Conservation (phyloP, 2,329 filamentous ascomycete species). For the Fusarium albosuccineum region DNA sequence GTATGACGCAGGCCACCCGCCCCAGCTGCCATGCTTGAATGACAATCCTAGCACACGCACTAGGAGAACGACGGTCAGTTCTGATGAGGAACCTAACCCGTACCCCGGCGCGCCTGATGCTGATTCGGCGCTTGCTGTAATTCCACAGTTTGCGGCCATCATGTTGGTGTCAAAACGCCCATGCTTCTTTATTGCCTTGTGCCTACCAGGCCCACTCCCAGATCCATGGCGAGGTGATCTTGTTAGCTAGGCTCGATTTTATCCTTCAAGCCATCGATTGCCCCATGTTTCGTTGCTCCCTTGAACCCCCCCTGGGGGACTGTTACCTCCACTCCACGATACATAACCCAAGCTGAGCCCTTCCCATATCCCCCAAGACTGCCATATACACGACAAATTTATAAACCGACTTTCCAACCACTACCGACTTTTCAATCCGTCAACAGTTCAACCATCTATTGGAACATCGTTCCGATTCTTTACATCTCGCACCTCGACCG, state of each 20-base stretch:
- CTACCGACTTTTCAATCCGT: not conserved
- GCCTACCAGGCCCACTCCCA: conserved; percentile 52
- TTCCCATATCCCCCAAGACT: conserved; percentile 22
- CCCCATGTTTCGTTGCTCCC: conserved; percentile 51
- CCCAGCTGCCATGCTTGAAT: conserved; percentile 44
- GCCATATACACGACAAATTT: conserved; percentile 10
- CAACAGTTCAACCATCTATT: not conserved
- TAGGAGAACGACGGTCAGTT: conserved; percentile 39
- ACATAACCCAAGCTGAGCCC: conserved; percentile 49
- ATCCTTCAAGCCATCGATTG: conserved; percentile 53
- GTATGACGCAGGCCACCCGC: conserved; percentile 50
- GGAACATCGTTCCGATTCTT: not conserved
- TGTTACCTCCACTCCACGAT: conserved; percentile 44
- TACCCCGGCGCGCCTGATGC: conserved; percentile 24
- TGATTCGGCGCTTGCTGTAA: conserved; percentile 50
- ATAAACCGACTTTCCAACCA: conserved; percentile 4
- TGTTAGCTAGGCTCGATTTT: conserved; percentile 53
- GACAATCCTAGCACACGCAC: conserved; percentile 43
- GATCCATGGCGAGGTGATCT: conserved; percentile 55
- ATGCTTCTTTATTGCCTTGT: conserved; percentile 46
- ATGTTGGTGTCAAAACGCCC: conserved; percentile 44
- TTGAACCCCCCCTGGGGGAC: conserved; percentile 43
- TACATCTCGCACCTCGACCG: not conserved
- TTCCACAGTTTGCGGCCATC: conserved; percentile 51
- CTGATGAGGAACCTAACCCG: conserved; percentile 35